Evolutionary conservation across 108 stramenopile species (phyloP).

Genomic region (Cylindrotheca fusiformis): DNA sequence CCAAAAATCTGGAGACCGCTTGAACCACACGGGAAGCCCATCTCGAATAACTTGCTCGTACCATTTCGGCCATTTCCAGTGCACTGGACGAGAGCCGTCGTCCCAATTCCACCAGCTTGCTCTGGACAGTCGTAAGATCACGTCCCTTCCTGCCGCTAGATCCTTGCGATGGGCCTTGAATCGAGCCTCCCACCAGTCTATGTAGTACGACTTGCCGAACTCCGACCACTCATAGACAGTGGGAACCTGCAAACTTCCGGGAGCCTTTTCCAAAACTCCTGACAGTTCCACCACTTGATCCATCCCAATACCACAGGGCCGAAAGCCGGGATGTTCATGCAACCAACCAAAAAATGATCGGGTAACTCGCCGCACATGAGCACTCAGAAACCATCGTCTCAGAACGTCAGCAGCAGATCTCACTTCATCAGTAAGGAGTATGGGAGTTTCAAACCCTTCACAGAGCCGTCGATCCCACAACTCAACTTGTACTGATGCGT

Average conservation of each 20-base stretch:
- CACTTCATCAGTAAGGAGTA: too few species aligned
- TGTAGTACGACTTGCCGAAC: not conserved
- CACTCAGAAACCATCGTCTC: not conserved
- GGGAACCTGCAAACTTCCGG: not conserved
- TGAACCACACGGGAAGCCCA: conserved; percentile 12
- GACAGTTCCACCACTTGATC: too few species aligned
- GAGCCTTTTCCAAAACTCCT: not conserved
- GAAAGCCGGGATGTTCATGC: too few species aligned
- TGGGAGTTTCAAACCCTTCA: not conserved
- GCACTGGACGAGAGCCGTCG: conserved; percentile 24
- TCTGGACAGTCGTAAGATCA: not conserved
- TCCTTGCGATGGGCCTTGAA: not conserved
- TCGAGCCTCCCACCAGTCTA: not conserved
- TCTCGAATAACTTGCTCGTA: conserved; percentile 14
- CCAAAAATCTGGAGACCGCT: not conserved
- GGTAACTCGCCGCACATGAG: too few species aligned
- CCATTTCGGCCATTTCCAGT: conserved; percentile 34
- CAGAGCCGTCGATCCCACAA: not conserved
- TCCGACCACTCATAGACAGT: not conserved
- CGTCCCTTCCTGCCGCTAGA: conserved; percentile 10
- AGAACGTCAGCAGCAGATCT: not conserved
- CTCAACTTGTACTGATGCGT: not conserved
- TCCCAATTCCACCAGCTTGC: conserved; percentile 39
- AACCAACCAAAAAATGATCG: too few species aligned
- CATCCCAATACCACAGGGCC: too few species aligned